Base-by-base conservation (phyloP, 306 rosid species). In the Macrotyloma uniflorum region DNA sequence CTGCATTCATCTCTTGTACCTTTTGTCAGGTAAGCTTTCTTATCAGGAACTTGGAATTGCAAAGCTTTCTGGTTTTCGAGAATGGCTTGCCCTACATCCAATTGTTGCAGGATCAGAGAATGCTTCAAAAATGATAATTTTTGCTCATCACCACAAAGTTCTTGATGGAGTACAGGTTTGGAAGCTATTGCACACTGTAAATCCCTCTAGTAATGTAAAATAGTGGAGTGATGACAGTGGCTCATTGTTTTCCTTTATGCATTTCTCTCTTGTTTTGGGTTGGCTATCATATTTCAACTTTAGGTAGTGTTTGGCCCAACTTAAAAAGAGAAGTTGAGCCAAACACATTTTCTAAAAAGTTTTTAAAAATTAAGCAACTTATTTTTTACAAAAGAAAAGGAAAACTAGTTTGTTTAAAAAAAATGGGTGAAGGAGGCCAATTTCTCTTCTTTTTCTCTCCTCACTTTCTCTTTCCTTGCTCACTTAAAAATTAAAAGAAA, bases 101-200 rank as follows among this genome's bases (percentile, higher is more conserved):
- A 83, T 94, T 70, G 51, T 83, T 79, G 89, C 82, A 11, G 92
- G 87, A 75, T 77, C 87, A 59, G 92, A 90, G 73, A 86, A 68
- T 80, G 83, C 95, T 79, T 89, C 87, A 19, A 94, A 92, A 85
- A 94, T 90, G 97, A 84, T 94, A 68, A 85, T 94, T 80, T 94
- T 94, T 91, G 97, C 91, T 49, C 98, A 94, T 89, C 97, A 94
- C 79, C 97, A 84, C 82, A 92, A 83, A 84, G 98, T 92, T 63
- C 98, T 94, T 79, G 96, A 94, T 15, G 92, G 92, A 79, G 80
- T 92, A 75, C 98, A 94, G 91, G 98, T 94, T 70, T 79, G 70
- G 67, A 58, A 71, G 49, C 54, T 77, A 54, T 81, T 46, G 43
- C 83, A 79, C 65, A 63, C 62, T 22, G 6, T 26, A 72, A 69